These are phyloP conservation scores for Pseudopediastrum boryanum DNA, from an alignment of 139 green algal species.

Conservation along the genomic window DNA sequence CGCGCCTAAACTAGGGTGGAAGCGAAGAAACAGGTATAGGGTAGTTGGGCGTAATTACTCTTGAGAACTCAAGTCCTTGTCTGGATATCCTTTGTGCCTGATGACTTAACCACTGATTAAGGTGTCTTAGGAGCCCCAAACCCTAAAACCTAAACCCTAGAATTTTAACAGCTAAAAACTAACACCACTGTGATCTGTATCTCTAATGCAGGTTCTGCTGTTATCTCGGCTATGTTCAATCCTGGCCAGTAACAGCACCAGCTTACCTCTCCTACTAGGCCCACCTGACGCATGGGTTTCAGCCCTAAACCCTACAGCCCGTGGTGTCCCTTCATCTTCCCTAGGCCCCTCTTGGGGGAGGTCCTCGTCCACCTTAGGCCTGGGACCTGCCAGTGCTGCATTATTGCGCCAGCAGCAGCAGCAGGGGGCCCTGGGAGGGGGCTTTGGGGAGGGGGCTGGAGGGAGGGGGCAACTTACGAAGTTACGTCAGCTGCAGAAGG, in stretches of 20 bases:
- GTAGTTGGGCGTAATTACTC: too few species aligned
- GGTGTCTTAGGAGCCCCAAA: too few species aligned
- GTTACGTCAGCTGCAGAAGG: slow-evolving; percentile 31
- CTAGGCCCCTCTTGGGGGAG: slow-evolving; percentile 36
- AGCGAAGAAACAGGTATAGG: too few species aligned
- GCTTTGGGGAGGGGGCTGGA: too few species aligned
- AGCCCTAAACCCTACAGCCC: not conserved
- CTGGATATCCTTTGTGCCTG: too few species aligned
- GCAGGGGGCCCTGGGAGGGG: slow-evolving; percentile 12
- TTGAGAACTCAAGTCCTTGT: too few species aligned
- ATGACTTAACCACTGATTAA: too few species aligned
- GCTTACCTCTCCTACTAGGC: slow-evolving; percentile 50
- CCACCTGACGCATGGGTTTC: slow-evolving; percentile 38
- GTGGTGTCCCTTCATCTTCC: not conserved
- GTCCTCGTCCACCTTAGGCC: not conserved
- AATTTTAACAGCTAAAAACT: too few species aligned
- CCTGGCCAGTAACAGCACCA: slow-evolving; percentile 29
- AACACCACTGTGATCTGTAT: too few species aligned
- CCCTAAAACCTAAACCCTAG: too few species aligned
- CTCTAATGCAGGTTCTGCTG: slow-evolving; percentile 64
- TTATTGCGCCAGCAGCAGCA: slow-evolving; percentile 19
- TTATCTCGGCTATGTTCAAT: slow-evolving; percentile 54
- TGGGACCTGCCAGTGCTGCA: slow-evolving; percentile 27
- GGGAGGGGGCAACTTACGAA: too few species aligned
- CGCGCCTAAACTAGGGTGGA: too few species aligned